These are phyloP conservation scores for Mallotus nudiflorus DNA, from an alignment of 345 rosid species.

Conservation along the genomic window DNA sequence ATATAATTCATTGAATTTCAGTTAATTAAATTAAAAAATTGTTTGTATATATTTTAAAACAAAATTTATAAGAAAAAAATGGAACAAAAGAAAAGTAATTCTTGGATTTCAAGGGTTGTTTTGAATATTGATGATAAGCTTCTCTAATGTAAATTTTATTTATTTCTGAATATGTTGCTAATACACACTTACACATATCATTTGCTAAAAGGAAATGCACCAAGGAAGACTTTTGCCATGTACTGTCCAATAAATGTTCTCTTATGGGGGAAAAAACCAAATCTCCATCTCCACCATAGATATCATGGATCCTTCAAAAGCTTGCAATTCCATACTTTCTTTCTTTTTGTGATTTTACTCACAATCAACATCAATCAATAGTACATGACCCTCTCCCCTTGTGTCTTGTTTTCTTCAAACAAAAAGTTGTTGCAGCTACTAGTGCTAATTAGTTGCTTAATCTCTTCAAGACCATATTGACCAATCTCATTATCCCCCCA, in stretches of 20 bases:
- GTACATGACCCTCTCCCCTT: constrained; percentile 48
- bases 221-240: constrained; percentile 16
- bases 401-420: constrained; percentile 60
- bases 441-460: constrained; percentile 64
- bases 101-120: neutral
- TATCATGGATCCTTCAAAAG: constrained; percentile 24
- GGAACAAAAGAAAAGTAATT: neutral
- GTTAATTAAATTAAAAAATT: too few species aligned
- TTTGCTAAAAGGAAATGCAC: constrained; percentile 27
- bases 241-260: constrained; percentile 5
- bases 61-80: neutral
- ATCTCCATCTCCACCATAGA: neutral
- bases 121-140: neutral
- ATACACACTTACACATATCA: constrained; percentile 9
- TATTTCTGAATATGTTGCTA: constrained; percentile 17
- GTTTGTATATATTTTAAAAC: neutral
- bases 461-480: constrained; percentile 75
- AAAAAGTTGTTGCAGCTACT: constrained; percentile 36
- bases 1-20: too few species aligned
- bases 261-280: neutral
- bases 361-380: constrained; percentile 42
- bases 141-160: constrained; percentile 27
- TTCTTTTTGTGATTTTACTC: constrained; percentile 26
- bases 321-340: constrained; percentile 4
- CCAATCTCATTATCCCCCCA: constrained; percentile 33